Conservation (phyloP, 1,284 basidiomycete species). For the Singerocomus inundabilis region DNA sequence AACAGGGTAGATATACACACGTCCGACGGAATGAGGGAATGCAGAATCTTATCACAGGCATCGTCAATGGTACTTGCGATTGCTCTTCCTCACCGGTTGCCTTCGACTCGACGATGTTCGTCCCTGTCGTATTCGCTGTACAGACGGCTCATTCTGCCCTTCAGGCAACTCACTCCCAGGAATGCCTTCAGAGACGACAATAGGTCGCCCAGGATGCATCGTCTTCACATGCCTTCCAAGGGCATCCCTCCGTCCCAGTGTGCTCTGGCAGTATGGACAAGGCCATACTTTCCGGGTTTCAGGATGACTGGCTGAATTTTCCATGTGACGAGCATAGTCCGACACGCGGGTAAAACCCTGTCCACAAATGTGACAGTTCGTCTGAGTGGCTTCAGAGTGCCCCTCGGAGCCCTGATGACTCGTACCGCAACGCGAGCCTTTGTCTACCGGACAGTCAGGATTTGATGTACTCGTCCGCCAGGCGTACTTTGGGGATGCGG, state of each 20-base stretch:
- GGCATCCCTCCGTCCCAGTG: slow-evolving; percentile 24
- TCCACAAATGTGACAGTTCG: slow-evolving; percentile 19
- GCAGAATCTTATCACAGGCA: not conserved
- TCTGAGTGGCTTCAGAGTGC: slow-evolving; percentile 1
- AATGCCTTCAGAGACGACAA: slow-evolving; percentile 3
- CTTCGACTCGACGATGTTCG: slow-evolving; percentile 5
- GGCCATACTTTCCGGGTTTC: slow-evolving; percentile 31
- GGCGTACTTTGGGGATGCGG: not conserved
- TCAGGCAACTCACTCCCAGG: not conserved
- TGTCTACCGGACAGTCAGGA: not conserved
- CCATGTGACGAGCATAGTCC: slow-evolving; percentile 21
- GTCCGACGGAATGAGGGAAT: not conserved
- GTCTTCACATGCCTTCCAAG: slow-evolving; percentile 23
- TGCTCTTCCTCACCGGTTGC: slow-evolving; percentile 9
- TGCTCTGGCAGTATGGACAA: slow-evolving; percentile 17
- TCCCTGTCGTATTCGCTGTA: slow-evolving; percentile 8
- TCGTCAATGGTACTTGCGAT: slow-evolving; percentile 2
- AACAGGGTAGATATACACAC: not conserved
- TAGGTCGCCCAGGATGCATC: slow-evolving; percentile 10
- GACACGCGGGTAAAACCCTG: slow-evolving; percentile 22
- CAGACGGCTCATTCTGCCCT: not conserved
- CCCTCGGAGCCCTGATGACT: not conserved
- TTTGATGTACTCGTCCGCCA: not conserved
- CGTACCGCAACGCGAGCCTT: not conserved
- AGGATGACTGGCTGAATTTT: slow-evolving; percentile 27